Base-by-base conservation (phyloP, 345 rosid species). In the Hypericum perforatum region DNA sequence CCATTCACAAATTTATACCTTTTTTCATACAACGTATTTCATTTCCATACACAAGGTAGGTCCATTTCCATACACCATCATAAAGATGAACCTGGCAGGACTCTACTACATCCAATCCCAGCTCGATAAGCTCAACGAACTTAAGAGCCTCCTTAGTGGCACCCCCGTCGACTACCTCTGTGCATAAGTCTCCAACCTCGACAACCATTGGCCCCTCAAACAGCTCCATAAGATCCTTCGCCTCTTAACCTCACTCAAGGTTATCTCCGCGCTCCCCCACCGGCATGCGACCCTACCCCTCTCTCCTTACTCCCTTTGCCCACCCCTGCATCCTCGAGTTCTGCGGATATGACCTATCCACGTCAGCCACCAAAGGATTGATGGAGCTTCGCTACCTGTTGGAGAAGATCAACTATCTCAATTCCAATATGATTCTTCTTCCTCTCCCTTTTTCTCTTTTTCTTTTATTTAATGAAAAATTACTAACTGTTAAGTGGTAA, bases 151-250 rank as follows among this genome's bases (percentile, higher is more conserved):
- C 59, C 83, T 92, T 29, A 57, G 91, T 3, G 91, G 89, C 16
- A 94, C 98, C 29, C 98, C 98, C 8, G 85, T 92, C 38, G 97
- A 92, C 70, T 92, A 92, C 61, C 94, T 92, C 62, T 91, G 97
- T 29, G 98, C 98, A 38, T 92, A 92, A 64, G 76, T 92, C 16
- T 88, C 97, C 13, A 95, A 92, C 78, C 90, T 92, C 6, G 98
- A 97, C 0, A 95, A 92, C 65, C 82, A 77, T 72, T 89, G 98
- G 16, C 95, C 98, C 0, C 82, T 92, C 16, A 94, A 92, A 71
- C 98, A 92, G 78, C 81, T 92, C 45, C 86, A 94, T 7, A 78
- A 95, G 63, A 84, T 92, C 40, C 86, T 92, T 44, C 73, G 89
- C 10, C 77, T 88, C 29, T 73, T 92, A 1, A 79, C 98, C 49